A percentile compares a stretch with the other conserved stretches of the same genome.
Conservation (phyloP, 2,329 filamentous ascomycete genomes). For the Sporothrix mexicana region DNA sequence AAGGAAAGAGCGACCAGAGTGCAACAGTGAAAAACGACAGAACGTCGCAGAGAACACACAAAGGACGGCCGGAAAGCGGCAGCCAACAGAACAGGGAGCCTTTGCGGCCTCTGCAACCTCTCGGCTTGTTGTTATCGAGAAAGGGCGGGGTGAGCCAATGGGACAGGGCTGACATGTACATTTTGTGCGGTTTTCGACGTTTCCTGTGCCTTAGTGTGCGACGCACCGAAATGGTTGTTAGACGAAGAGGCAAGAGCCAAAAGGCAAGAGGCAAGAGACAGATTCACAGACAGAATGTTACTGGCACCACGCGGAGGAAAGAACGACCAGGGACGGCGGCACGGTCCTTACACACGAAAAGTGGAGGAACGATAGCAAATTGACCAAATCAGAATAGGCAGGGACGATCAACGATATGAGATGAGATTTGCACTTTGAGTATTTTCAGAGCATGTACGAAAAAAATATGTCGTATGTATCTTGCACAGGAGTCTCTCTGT, state of each 20-base stretch:
- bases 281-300: neutral
- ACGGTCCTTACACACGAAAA: neutral
- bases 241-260: neutral
- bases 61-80: neutral
- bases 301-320: conserved; percentile 6
- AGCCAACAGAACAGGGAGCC: neutral
- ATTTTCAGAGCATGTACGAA: neutral
- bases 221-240: neutral
- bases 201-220: conserved; percentile 6
- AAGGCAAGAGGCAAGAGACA: neutral
- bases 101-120: no score
- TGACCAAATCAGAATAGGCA: neutral
- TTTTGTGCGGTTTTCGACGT: neutral
- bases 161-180: conserved; percentile 8
- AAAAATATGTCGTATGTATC: no score
- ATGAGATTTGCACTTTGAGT: neutral
- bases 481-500: no score
- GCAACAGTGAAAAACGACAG: neutral
- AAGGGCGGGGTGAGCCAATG: conserved; percentile 9
- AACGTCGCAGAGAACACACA: neutral
- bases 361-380: conserved; percentile 7
- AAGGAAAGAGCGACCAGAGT: conserved; percentile 19
- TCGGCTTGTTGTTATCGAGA: neutral
- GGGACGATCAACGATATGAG: conserved; percentile 6
- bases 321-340: conserved; percentile 13